These are phyloP conservation scores for Sclerotiophoma versabilis DNA, from an alignment of 2,329 filamentous ascomycete species.

Conservation along the genomic window DNA sequence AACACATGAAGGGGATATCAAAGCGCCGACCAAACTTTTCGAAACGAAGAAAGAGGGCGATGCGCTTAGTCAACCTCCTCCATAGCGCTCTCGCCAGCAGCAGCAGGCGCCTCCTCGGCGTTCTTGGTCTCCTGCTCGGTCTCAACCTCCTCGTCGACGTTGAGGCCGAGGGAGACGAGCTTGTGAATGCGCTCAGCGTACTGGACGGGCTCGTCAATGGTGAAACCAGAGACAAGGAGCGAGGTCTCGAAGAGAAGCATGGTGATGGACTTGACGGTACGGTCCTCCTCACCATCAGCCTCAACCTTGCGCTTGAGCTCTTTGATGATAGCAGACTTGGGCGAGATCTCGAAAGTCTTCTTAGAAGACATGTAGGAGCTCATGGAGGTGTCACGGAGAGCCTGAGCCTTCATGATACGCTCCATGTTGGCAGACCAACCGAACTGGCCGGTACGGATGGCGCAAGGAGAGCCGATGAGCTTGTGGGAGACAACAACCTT, in stretches of 20 bases:
- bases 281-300: slow-evolving; percentile 95
- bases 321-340: slow-evolving; percentile 96
- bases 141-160: slow-evolving; percentile 94
- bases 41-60: slow-evolving; percentile 36
- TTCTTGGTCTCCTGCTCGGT: slow-evolving; percentile 65
- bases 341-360: slow-evolving; percentile 99
- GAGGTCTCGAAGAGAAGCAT: slow-evolving; percentile 99
- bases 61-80: slow-evolving; percentile 93
- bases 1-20: slow-evolving; percentile 51
- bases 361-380: slow-evolving; percentile 99
- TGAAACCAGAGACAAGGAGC: slow-evolving; percentile 97
- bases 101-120: slow-evolving; percentile 64
- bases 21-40: slow-evolving; percentile 49
- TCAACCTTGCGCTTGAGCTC: slow-evolving; percentile 99
- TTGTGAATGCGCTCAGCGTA: slow-evolving; percentile 99
- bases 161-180: slow-evolving; percentile 96
- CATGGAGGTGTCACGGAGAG: slow-evolving; percentile 99
- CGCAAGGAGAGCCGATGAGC: slow-evolving; percentile 91
- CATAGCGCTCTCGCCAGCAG: slow-evolving; percentile 90
- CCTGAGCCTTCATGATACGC: slow-evolving; percentile 99
- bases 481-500: slow-evolving; percentile 99
- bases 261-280: slow-evolving; percentile 98
- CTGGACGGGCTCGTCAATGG: slow-evolving; percentile 96
- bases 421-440: slow-evolving; percentile 99
- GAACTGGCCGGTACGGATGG: slow-evolving; percentile 99